phyloP scores from a whole-genome alignment of 208 protist genomes.

The Porcisia deanei region DNA sequence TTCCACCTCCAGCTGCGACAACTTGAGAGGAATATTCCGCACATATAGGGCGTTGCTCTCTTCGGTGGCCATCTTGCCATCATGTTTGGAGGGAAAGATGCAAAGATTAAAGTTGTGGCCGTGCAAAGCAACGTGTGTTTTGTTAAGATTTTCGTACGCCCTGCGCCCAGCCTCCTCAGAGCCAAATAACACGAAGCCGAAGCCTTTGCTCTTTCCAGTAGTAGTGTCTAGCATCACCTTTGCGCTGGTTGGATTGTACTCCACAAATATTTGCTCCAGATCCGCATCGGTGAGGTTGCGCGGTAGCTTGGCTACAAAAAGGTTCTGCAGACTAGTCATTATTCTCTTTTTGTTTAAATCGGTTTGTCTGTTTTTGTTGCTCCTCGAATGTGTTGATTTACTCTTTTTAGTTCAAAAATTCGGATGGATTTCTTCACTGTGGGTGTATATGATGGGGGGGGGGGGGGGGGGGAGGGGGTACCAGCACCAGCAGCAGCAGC shows the following conservation, averaged over 20 bases:
- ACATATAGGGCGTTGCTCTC: slow-evolving; percentile 74
- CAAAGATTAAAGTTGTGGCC: slow-evolving; percentile 74
- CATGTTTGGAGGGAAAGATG: slow-evolving; percentile 89
- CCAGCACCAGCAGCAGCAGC: too few species aligned
- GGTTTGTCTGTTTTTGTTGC: neutral
- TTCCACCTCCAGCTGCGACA: slow-evolving; percentile 66
- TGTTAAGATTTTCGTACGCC: slow-evolving; percentile 78
- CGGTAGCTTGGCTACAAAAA: slow-evolving; percentile 96
- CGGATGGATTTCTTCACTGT: too few species aligned
- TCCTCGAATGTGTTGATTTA: neutral
- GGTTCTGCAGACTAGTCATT: slow-evolving; percentile 93
- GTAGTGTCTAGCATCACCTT: slow-evolving; percentile 92
- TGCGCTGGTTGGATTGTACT: slow-evolving; percentile 86
- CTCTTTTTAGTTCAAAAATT: neutral
- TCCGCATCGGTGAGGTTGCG: slow-evolving; percentile 81
- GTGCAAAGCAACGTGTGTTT: slow-evolving; percentile 52
- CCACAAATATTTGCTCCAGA: slow-evolving; percentile 72
- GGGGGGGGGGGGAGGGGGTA: too few species aligned
- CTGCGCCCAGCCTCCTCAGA: slow-evolving; percentile 80
- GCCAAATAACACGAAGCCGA: slow-evolving; percentile 97
- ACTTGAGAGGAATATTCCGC: slow-evolving; percentile 73
- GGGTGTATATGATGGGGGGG: too few species aligned
- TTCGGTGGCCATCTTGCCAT: slow-evolving; percentile 64
- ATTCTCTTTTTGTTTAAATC: neutral
- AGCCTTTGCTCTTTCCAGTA: slow-evolving; percentile 92